Conservation (phyloP, 2,329 filamentous ascomycete genomes). For the Xylaria sp. region DNA sequence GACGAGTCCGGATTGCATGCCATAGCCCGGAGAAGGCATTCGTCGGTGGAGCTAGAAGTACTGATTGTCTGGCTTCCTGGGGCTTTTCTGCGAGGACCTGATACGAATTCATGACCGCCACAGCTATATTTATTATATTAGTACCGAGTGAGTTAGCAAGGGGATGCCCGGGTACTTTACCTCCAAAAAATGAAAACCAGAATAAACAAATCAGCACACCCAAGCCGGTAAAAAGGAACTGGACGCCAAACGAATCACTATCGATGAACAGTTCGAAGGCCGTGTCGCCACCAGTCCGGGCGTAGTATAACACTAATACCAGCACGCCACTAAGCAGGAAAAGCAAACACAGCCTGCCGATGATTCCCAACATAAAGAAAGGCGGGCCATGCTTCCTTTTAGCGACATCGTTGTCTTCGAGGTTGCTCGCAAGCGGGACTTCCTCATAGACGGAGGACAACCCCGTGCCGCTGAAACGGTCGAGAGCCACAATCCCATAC, state of each 20-base stretch:
- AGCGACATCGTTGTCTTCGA: not conserved
- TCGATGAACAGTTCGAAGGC: constrained; percentile 57
- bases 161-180: constrained; percentile 43
- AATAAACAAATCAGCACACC: constrained; percentile 54
- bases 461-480: not conserved
- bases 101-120: constrained; percentile 54
- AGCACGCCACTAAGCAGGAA: constrained; percentile 47
- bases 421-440: not conserved
- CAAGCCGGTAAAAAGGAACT: constrained; percentile 55
- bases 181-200: constrained; percentile 54
- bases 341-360: constrained; percentile 29
- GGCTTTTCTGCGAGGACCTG: constrained; percentile 46
- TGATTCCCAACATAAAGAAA: constrained; percentile 24
- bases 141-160: not conserved
- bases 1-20: constrained; percentile 26
- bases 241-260: constrained; percentile 53
- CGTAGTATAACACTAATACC: constrained; percentile 54
- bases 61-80: constrained; percentile 11
- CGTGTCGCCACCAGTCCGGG: constrained; percentile 50
- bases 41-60: constrained; percentile 25
- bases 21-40: constrained; percentile 32
- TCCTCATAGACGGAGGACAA: not conserved
- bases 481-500: constrained; percentile 27
- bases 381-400: not conserved
- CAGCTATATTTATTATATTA: constrained; percentile 42